Evolutionary conservation across 176 grass and related monocot genomes (phyloP), one percentile per base, ranked within the genome.

Genomic region (Canna indica): DNA sequence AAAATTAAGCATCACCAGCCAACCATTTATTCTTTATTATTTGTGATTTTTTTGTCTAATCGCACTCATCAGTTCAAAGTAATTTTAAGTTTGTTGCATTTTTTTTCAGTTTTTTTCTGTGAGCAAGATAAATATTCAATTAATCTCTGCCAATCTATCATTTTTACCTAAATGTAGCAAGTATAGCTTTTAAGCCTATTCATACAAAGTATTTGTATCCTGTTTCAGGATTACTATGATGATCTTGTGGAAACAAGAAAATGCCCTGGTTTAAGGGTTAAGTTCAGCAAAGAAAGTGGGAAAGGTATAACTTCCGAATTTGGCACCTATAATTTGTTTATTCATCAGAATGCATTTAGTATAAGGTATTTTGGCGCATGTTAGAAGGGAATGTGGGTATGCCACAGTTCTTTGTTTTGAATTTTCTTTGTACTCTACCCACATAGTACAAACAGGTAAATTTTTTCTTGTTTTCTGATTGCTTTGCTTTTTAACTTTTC

Each of bases 191-290:
- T 5, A 16, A 54, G 50, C 22, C 16, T 27, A 29, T 36, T n/a
- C 39, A 4, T 31, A 31, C 58, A 59, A 68, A 14, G 2, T 10
- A 32, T 34, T 30, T 26, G 39, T 31, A 59, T 57, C 10, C 11
- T 69, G 59, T 79, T 76, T 70, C 83, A 97, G 88, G 89, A 90
- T 45, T 97, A 92, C 46, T 87, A 83, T 47, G 78, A 83, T 75
- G 47, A 74, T 31, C 79, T 90, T 83, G 83, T 85, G 62, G 74
- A 70, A 67, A 71, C 77, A 28, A 84, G 62, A 71, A 92, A 92
- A 74, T 80, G 79, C 41, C 67, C 81, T 73, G 88, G 84, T 52
- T 15, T 97, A 67, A 69, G 65, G 78, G 74, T 97, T 28, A 87
- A 47, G 61, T 82, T 71, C 77, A 85, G 64, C 58, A 70, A 75